A percentile compares a stretch with the other conserved stretches of the same genome.
Evolutionary conservation across 2,329 filamentous ascomycete species (phyloP).

Genomic region (Fusarium papillatum): DNA sequence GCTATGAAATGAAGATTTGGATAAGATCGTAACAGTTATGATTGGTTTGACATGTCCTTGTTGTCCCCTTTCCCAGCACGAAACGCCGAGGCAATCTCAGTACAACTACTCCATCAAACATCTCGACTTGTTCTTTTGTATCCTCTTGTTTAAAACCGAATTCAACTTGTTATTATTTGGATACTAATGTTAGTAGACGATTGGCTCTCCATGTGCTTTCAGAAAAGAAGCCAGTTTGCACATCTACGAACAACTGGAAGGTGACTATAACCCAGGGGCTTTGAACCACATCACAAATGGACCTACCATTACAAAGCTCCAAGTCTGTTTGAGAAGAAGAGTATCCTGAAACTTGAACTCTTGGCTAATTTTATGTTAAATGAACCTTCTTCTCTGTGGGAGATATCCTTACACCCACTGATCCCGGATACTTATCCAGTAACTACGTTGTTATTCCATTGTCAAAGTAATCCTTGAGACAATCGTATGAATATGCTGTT

Average conservation of each 20-base stretch:
- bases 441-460: too few relatives aligned
- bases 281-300: neutral
- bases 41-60: neutral
- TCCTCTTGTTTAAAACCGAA: too few relatives aligned
- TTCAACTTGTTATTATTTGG: accelerated
- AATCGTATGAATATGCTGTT: too few relatives aligned
- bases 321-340: too few relatives aligned
- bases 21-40: neutral
- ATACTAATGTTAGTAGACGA: neutral
- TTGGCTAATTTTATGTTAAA: neutral
- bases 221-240: neutral
- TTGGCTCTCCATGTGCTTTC: neutral
- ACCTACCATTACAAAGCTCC: neutral
- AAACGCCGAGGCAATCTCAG: too few relatives aligned
- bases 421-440: too few relatives aligned
- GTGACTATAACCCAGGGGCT: neutral
- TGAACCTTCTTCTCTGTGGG: neutral
- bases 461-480: too few relatives aligned
- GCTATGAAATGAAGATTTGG: neutral
- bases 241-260: neutral
- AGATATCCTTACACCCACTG: neutral
- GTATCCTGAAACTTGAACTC: too few relatives aligned
- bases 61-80: too few relatives aligned
- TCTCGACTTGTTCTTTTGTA: too few relatives aligned
- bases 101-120: too few relatives aligned